Evolutionary conservation across 192 early-diverging fungal genomes (phyloP), one percentile per base, ranked within the genome.

Genomic region (Linnemannia exigua): DNA sequence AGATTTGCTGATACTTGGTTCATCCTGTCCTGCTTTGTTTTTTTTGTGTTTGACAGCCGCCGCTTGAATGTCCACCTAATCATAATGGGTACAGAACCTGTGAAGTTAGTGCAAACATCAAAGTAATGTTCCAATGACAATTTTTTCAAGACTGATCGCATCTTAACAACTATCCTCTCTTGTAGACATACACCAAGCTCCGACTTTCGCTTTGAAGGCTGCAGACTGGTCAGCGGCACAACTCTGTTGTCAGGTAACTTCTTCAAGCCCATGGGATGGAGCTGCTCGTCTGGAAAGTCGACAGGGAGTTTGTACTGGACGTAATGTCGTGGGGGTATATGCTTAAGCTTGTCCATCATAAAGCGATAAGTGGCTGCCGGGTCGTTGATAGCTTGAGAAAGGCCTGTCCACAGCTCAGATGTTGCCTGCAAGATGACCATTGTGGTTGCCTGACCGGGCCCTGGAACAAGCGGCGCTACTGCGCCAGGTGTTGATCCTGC

Each of bases 331-430:
- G 78, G 48, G 14, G 84, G 84, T 31, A 79, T 76, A 38, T 77
- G 73, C 70, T 75, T 86, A 74, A 86, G 54, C 75, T 73, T 86
- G 11, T 86, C 84, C 74, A 80, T 77, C 84, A 86, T 86, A 14
- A 72, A 71, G 7, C 84, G 74, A 41, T 86, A 86, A 4, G 76
- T 78, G 7, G 70, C 41, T 2, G 84, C 74, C 19, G 77, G 48
- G 19, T 86, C 84, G 22, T 67, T 76, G 22, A 80, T 67, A 3
- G 78, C 76, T 17, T 76, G 84, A 12, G 79, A 63, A 22, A 86
- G 78, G 31, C 74, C 69, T 33, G 35, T 36, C 84, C 84, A 86
- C 5, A 86, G 71, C 20, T 86, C 84, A 14, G 22, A 28, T 11
- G 84, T 77, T 15, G 70, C 84, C 28, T 86, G 76, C 14, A 86